Conservation (phyloP, 768 basidiomycete genomes). For the Strobilomyces confusus region DNA sequence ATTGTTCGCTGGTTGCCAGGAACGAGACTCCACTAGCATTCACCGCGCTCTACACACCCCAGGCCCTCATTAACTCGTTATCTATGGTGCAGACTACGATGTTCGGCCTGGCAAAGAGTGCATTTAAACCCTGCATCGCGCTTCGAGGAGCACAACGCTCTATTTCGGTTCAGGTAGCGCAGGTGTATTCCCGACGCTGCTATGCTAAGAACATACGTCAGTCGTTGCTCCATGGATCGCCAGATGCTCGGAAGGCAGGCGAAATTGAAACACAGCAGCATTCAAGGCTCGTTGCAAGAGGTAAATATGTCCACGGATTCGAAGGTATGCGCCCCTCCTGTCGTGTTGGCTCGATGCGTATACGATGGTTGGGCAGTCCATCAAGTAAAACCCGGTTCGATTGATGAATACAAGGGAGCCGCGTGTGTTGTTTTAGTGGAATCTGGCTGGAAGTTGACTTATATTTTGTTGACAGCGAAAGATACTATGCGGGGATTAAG, state of each 20-base stretch:
- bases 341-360: neutral
- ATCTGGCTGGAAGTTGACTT: neutral
- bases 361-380: conserved; percentile 53
- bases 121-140: conserved; percentile 10
- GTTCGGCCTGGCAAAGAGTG: conserved; percentile 19
- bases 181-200: conserved; percentile 18
- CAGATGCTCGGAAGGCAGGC: conserved; percentile 81
- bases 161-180: conserved; percentile 62
- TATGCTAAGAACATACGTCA: conserved; percentile 35
- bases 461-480: conserved; percentile 48
- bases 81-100: conserved; percentile 14
- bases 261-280: conserved; percentile 77
- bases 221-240: conserved; percentile 92
- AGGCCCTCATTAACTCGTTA: conserved; percentile 3
- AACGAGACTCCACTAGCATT: conserved; percentile 21
- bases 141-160: conserved; percentile 36
- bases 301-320: conserved; percentile 91
- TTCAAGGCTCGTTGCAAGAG: conserved; percentile 82
- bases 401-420: conserved; percentile 82
- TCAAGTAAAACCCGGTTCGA: conserved; percentile 74
- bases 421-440: conserved; percentile 52
- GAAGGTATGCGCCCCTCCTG: conserved; percentile 49
- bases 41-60: conserved; percentile 5
- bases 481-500: conserved; percentile 79
- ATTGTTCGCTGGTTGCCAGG: neutral